Base-by-base conservation (phyloP, 805 yeast genomes). In the Teunomyces panamensis region DNA sequence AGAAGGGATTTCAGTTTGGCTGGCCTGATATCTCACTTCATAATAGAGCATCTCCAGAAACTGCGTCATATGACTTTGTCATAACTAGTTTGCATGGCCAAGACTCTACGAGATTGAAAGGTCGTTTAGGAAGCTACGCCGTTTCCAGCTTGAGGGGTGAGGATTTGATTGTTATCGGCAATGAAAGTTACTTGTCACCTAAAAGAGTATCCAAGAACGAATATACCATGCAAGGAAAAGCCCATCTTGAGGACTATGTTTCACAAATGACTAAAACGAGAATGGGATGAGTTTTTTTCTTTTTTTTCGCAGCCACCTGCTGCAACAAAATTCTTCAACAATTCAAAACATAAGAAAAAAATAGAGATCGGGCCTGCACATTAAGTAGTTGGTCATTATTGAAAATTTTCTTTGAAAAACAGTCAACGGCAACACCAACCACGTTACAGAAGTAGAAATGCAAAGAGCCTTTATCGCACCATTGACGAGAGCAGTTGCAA, bases 71-170 rank as follows among this genome's bases (percentile, higher is more conserved):
- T 32, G 53, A 48, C 16, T 47, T 34, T 17, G 33, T 48, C 17
- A 49, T 53, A 4, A 32, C 46, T 8, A 48, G 53, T 1, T 30
- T 36, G 13, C 30, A 26, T 24, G 43, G 50, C 42, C 69, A 69
- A 34, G 39, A 34, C 2, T 37, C 62, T 27, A 59, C 65, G 6
- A 53, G 68, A 7, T 46, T 57, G 34, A 56, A 60, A 16, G 77
- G 77, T 61, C 46, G 62, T 62, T 10, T 50, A 62, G 37, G 72
- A 63, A 42, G 48, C 45, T 49, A 49, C 36, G 29, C 30, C n/a
- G 36, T 55, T 5, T 51, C 51, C 35, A 35, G 42, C 9, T 36
- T 43, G 14, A 24, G n/a, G 20, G 32, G 20, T 16, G 44, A 37
- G 9, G 30, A 51, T 11, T 44, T 62, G 30, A 51, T 53, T 24